Evolutionary conservation across 1,139 yeast genomes (phyloP).

Genomic region (Pichia cactophila): DNA sequence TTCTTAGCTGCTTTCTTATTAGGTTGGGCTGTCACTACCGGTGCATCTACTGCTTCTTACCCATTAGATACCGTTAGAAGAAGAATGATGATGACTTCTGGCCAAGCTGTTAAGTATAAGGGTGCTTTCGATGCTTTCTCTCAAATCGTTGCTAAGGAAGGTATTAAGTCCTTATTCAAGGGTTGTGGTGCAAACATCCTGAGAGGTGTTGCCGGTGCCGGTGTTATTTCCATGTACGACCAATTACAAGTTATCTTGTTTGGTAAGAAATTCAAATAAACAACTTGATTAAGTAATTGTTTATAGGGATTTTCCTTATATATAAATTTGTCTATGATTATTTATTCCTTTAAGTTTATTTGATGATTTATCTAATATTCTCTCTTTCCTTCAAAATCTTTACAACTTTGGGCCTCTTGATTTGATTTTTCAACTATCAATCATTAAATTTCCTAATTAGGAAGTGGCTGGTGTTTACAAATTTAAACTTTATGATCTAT

Average conservation of each 20-base stretch:
- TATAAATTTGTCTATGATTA: neutral
- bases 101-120: slow-evolving; percentile 70
- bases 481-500: neutral
- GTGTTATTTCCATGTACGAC: slow-evolving; percentile 76
- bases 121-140: slow-evolving; percentile 69
- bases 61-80: slow-evolving; percentile 80
- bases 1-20: slow-evolving; percentile 69
- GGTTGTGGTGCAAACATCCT: slow-evolving; percentile 85
- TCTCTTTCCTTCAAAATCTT: too few species aligned
- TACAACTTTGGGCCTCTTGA: too few species aligned
- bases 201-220: slow-evolving; percentile 87
- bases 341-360: slow-evolving; percentile 1
- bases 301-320: neutral
- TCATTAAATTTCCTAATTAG: neutral
- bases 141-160: slow-evolving; percentile 67
- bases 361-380: neutral
- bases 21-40: slow-evolving; percentile 76
- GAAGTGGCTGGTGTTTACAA: neutral
- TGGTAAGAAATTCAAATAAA: slow-evolving; percentile 62
- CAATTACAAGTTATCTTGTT: slow-evolving; percentile 66
- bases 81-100: slow-evolving; percentile 86
- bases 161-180: slow-evolving; percentile 66
- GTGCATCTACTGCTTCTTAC: slow-evolving; percentile 74
- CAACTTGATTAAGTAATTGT: slow-evolving; percentile 11
- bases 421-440: too few species aligned